Conservation (phyloP, 805 yeast species). For the Yarrowia sp. region DNA sequence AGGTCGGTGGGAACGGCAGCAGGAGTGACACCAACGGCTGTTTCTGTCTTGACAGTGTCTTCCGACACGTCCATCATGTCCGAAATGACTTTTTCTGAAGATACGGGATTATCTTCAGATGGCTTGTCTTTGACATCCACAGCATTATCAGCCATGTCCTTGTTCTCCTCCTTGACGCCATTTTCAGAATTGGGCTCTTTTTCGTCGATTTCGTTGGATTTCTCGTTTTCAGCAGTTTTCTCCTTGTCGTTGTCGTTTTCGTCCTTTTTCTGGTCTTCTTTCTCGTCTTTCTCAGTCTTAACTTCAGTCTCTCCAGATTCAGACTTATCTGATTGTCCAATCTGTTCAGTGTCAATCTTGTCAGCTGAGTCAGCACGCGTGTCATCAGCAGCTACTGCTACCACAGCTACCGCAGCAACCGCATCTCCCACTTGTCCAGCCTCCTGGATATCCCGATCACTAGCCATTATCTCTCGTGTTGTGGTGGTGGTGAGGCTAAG, state of each 20-base stretch:
- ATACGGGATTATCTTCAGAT: no score
- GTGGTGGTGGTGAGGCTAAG: conserved; percentile 26
- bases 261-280: background rate
- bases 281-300: background rate
- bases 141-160: no score
- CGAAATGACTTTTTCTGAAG: no score
- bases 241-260: background rate
- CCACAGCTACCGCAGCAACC: no score
- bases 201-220: background rate
- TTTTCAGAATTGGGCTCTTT: no score
- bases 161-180: no score
- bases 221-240: background rate
- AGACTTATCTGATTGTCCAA: background rate
- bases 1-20: background rate
- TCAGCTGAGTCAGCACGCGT: background rate
- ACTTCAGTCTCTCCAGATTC: background rate
- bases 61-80: no score
- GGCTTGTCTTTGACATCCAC: no score
- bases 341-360: background rate
- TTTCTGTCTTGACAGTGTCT: no score
- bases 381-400: background rate
- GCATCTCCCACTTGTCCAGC: no score
- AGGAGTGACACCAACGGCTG: no score
- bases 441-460: conserved; percentile 12
- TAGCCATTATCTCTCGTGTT: conserved; percentile 18